Conservation (phyloP, 2,329 filamentous ascomycete genomes). For the Cercospora citrullina region DNA sequence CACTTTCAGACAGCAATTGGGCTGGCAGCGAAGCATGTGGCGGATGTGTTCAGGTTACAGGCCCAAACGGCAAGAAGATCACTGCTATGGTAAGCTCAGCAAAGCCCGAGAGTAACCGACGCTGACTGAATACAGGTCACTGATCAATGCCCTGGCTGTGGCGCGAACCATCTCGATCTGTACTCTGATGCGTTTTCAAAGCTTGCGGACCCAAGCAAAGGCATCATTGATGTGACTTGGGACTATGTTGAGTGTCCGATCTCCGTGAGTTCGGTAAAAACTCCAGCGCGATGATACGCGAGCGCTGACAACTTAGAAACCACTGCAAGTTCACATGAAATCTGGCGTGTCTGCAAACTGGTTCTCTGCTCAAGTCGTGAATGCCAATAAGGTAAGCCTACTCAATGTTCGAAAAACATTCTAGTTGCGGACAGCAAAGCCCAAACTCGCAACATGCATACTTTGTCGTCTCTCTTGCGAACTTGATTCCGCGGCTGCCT, state of each 20-base stretch:
- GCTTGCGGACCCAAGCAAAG: constrained; percentile 48
- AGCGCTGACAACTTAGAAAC: constrained; percentile 1
- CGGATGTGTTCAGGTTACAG: constrained; percentile 61
- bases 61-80: constrained; percentile 54
- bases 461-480: too few species aligned
- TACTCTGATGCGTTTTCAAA: constrained; percentile 54
- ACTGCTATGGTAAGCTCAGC: constrained; percentile 60
- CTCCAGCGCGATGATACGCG: neutral
- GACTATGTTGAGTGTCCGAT: constrained; percentile 55
- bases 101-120: neutral
- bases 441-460: too few species aligned
- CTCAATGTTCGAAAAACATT: too few species aligned
- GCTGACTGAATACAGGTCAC: constrained; percentile 47
- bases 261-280: constrained; percentile 28
- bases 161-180: constrained; percentile 56
- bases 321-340: constrained; percentile 56
- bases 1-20: constrained; percentile 62
- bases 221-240: constrained; percentile 55
- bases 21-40: constrained; percentile 58
- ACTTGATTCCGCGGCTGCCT: too few species aligned
- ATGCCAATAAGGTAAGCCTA: constrained; percentile 54
- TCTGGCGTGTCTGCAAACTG: constrained; percentile 53
- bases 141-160: constrained; percentile 60
- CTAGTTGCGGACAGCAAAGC: too few species aligned
- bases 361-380: constrained; percentile 66